Evolutionary conservation across 192 early-diverging fungal species (phyloP), one percentile per base, ranked within the genome.

Genomic region (Gamsiella multidivaricata): DNA sequence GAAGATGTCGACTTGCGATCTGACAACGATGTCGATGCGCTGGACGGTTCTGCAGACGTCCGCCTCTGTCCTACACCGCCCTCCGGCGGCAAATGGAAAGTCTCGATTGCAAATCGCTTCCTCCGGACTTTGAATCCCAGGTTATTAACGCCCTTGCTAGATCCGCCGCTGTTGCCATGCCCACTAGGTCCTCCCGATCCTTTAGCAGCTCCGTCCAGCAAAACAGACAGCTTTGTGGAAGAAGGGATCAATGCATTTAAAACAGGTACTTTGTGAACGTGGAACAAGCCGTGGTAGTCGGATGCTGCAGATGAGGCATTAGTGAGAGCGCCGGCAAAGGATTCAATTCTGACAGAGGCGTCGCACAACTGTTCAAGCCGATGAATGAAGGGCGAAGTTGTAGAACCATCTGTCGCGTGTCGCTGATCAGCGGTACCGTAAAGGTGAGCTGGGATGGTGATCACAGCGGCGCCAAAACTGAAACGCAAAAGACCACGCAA

Each of bases 31-130:
- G 57, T 23, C n/a, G 47, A 57, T 17, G 58, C 47, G 0, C 53
- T 45, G 0, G 64, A 65, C 10, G 71, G 59, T n/a, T 74, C 71
- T 20, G 71, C 43, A 26, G 71, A 74, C 0, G 83, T 83, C 20
- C 90, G 80, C 43, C 92, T 78, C 52, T 92, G 87, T 18, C 83
- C 85, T 0, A 93, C 92, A 33, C 94, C 95, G 42, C 90, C 91
- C 67, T 99, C 97, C 8, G 96, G 95, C n/a, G 97, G 97, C 52
- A 99, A 81, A 70, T 94, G 90, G 70, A 97, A 96, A 0, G 94
- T 92, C 64, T 97, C 96, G 28, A 99, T 93, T 9, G 88, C 83
- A 82, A 99, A 99, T 64, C 93, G 84, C 75, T 97, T 98, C 58
- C 97, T 81, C 34, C 95, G 70, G 26, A 93, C 87, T 56, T 92